Evolutionary conservation across 2,329 filamentous ascomycete species (phyloP).

Genomic region (Exophiala sp.): DNA sequence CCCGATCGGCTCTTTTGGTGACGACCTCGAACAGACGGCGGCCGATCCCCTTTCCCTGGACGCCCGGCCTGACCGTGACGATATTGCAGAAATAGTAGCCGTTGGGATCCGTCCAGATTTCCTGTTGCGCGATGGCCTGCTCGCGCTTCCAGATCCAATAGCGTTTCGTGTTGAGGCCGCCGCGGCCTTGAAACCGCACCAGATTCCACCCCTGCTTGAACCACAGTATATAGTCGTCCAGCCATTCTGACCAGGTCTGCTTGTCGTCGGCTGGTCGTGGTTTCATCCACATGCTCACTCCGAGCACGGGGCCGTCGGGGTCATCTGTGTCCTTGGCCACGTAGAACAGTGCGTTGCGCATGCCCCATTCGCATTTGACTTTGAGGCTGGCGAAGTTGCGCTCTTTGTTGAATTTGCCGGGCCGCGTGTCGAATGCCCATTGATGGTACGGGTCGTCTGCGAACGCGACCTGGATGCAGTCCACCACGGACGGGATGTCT

Average conservation of each 20-base stretch:
- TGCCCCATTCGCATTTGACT: slow-evolving; percentile 64
- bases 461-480: slow-evolving; percentile 62
- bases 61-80: slow-evolving; percentile 60
- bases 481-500: slow-evolving; percentile 60
- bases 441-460: slow-evolving; percentile 60
- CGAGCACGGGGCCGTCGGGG: slow-evolving; percentile 49
- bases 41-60: slow-evolving; percentile 62
- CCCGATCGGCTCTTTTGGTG: slow-evolving; percentile 56
- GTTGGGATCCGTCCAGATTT: slow-evolving; percentile 58
- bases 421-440: slow-evolving; percentile 54
- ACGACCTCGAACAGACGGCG: slow-evolving; percentile 59
- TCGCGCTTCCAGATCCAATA: slow-evolving; percentile 68
- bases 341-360: slow-evolving; percentile 63
- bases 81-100: slow-evolving; percentile 76
- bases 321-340: slow-evolving; percentile 56
- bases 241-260: slow-evolving; percentile 57
- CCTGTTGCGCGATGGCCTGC: slow-evolving; percentile 56
- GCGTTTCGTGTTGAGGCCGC: slow-evolving; percentile 59
- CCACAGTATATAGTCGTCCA: slow-evolving; percentile 61
- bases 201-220: slow-evolving; percentile 62
- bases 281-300: slow-evolving; percentile 66
- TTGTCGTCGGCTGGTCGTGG: slow-evolving; percentile 47
- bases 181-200: slow-evolving; percentile 56
- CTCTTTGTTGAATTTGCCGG: slow-evolving; percentile 49
- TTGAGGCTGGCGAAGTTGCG: slow-evolving; percentile 59